These are phyloP conservation scores for Colletotrichum musae DNA, from an alignment of 2,329 filamentous ascomycete species.

Conservation along the genomic window DNA sequence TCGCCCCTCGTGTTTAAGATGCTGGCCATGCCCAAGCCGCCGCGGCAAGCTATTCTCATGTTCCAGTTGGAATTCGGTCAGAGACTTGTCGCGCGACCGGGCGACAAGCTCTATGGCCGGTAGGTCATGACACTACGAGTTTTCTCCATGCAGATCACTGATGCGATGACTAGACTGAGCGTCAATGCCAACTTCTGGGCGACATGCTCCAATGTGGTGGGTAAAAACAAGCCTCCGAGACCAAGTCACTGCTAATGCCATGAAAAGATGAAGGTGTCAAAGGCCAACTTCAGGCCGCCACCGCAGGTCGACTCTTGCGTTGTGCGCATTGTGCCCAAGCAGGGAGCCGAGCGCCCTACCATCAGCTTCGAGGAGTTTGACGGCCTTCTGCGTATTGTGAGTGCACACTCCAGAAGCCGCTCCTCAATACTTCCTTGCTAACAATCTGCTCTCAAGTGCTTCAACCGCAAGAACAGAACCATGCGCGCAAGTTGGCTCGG, in stretches of 20 bases:
- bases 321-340: constrained; percentile 90
- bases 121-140: constrained; percentile 60
- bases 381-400: constrained; percentile 84
- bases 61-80: constrained; percentile 96
- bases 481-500: constrained; percentile 84
- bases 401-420: background rate
- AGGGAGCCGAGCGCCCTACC: constrained; percentile 81
- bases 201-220: constrained; percentile 41
- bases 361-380: constrained; percentile 98
- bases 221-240: background rate
- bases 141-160: background rate
- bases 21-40: constrained; percentile 84
- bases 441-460: constrained; percentile 46
- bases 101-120: constrained; percentile 63
- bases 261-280: constrained; percentile 49
- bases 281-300: constrained; percentile 88
- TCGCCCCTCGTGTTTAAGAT: constrained; percentile 93
- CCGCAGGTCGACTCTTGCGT: constrained; percentile 94
- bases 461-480: constrained; percentile 89
- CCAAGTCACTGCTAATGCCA: background rate
- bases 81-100: constrained; percentile 85
- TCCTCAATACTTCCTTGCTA: background rate
- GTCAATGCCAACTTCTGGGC: constrained; percentile 44
- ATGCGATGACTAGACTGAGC: constrained; percentile 33
- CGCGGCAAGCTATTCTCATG: constrained; percentile 91